Evolutionary conservation across 2,329 filamentous ascomycete species (phyloP).

Genomic region (Neonectria coccinea): DNA sequence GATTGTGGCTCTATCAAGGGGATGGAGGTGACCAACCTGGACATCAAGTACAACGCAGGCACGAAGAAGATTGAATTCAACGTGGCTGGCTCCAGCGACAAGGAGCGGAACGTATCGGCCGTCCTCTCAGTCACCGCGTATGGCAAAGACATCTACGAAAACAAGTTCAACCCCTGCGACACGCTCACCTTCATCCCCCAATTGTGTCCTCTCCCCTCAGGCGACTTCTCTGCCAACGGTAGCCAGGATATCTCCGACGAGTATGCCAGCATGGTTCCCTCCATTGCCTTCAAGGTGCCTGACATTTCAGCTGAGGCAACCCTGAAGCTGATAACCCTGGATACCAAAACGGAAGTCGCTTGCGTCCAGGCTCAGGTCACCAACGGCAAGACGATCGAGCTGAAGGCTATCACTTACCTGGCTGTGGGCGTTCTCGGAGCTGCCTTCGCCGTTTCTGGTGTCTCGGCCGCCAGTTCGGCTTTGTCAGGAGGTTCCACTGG

Average conservation of each 20-base stretch:
- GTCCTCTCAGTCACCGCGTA: constrained; percentile 84
- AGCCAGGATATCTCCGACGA: constrained; percentile 76
- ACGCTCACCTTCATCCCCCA: constrained; percentile 72
- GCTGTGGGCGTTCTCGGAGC: constrained; percentile 88
- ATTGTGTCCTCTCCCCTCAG: constrained; percentile 87
- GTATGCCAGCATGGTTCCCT: constrained; percentile 81
- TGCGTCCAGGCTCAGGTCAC: constrained; percentile 85
- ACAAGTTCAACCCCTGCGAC: constrained; percentile 86
- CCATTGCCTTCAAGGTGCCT: constrained; percentile 90
- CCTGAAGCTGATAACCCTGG: constrained; percentile 75
- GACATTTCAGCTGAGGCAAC: constrained; percentile 90
- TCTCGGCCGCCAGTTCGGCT: constrained; percentile 74
- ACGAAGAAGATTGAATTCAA: constrained; percentile 83
- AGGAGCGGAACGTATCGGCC: constrained; percentile 84
- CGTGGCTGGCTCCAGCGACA: constrained; percentile 79
- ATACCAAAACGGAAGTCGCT: constrained; percentile 73
- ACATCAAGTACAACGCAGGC: constrained; percentile 83
- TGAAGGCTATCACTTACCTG: constrained; percentile 83
- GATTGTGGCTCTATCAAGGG: constrained; percentile 69
- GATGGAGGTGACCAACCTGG: constrained; percentile 78
- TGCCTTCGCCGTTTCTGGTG: constrained; percentile 78
- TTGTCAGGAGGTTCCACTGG: constrained; percentile 66
- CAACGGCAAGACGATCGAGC: constrained; percentile 86
- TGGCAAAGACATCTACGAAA: constrained; percentile 82
- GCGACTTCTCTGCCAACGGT: constrained; percentile 79